A percentile compares a stretch with the other conserved stretches of the same genome.
phyloP scores from a whole-genome alignment of 2,329 filamentous ascomycete species.

The Elsinoe perseae region DNA sequence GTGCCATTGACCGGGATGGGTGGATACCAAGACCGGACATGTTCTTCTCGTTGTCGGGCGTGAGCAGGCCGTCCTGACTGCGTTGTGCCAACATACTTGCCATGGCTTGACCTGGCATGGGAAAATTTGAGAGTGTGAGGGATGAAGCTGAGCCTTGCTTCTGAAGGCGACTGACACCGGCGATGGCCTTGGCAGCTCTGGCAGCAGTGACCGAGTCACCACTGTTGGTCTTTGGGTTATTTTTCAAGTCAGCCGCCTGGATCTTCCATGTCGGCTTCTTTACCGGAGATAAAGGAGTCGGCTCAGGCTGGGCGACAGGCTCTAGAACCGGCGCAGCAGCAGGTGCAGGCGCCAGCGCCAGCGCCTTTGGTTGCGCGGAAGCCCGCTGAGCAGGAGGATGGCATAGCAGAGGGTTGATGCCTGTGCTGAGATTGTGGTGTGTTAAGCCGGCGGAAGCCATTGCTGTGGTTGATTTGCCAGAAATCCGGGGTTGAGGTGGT shows the following conservation, averaged over 20 bases:
- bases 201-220: constrained; percentile 1
- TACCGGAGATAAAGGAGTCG: neutral
- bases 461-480: constrained; percentile 1
- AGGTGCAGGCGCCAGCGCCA: neutral
- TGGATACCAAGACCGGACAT: constrained; percentile 10
- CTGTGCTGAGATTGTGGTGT: constrained; percentile 3
- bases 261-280: constrained; percentile 11
- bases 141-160: constrained; percentile 12
- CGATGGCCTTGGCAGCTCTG: constrained; percentile 4
- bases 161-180: neutral
- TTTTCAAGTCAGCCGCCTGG: neutral
- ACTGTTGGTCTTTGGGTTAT: constrained; percentile 8
- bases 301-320: constrained; percentile 1
- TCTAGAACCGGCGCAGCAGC: neutral
- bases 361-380: constrained; percentile 2
- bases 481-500: constrained; percentile 1
- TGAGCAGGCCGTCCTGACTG: constrained; percentile 7
- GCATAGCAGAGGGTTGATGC: constrained; percentile 6
- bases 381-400: constrained; percentile 2
- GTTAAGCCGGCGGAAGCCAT: constrained; percentile 8
- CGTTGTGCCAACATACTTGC: neutral
- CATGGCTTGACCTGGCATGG: constrained; percentile 13
- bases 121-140: constrained; percentile 9
- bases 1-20: constrained; percentile 11
- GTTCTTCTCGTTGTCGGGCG: neutral